Evolutionary conservation across 176 grass and related monocot species (phyloP).

Genomic region (Juncus inflexus): DNA sequence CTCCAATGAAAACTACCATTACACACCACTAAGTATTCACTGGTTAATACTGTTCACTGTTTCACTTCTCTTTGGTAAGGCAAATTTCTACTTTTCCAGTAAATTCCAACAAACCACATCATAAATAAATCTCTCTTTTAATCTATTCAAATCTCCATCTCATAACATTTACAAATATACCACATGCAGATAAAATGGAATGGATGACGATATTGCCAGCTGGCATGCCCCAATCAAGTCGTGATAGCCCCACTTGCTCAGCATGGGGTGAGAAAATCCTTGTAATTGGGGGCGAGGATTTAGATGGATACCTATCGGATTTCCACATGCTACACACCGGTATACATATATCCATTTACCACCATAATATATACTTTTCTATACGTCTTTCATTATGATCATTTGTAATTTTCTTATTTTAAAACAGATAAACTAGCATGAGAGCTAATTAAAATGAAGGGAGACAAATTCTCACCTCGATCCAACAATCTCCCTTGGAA

Average conservation of each 20-base stretch:
- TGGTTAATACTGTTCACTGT: too few relatives aligned
- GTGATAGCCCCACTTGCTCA: constrained; percentile 36
- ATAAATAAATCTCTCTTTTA: too few relatives aligned
- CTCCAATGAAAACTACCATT: too few relatives aligned
- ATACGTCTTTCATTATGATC: too few relatives aligned
- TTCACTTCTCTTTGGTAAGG: too few relatives aligned
- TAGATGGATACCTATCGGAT: constrained; percentile 1
- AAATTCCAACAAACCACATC: too few relatives aligned
- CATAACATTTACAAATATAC: neutral
- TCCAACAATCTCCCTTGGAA: constrained; percentile 30
- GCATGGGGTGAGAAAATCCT: constrained; percentile 33
- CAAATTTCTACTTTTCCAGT: too few relatives aligned
- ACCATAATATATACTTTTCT: too few relatives aligned
- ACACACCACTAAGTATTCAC: too few relatives aligned
- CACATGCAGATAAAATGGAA: constrained; percentile 22
- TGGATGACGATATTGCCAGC: constrained; percentile 25
- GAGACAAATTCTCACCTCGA: constrained; percentile 26
- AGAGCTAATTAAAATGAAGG: constrained; percentile 24
- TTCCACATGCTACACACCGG: constrained; percentile 27
- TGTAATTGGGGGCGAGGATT: constrained; percentile 37
- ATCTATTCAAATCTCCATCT: too few relatives aligned
- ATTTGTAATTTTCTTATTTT: constrained; percentile 1
- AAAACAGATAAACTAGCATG: constrained; percentile 31
- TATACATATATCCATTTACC: neutral
- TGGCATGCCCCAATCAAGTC: constrained; percentile 23